These are phyloP conservation scores for Mallotus nudiflorus DNA, from an alignment of 345 rosid species.

Conservation along the genomic window DNA sequence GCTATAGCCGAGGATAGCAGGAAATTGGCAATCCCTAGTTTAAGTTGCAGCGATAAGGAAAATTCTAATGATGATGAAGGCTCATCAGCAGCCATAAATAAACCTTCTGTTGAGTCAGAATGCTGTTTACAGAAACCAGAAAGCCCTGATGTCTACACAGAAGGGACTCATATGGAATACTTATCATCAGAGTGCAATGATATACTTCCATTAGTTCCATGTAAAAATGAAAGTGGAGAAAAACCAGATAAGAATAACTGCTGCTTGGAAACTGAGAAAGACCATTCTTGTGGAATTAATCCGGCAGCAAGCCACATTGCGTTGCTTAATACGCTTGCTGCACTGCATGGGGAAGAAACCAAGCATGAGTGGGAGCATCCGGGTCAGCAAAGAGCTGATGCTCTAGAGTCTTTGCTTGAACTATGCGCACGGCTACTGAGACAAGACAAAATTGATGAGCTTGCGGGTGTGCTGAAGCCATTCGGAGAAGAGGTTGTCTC, in stretches of 20 bases:
- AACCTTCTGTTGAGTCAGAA: constrained; percentile 31
- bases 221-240: constrained; percentile 23
- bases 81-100: constrained; percentile 26
- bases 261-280: constrained; percentile 35
- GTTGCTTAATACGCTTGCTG: constrained; percentile 55
- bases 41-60: constrained; percentile 12
- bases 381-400: constrained; percentile 79
- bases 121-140: constrained; percentile 26
- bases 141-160: constrained; percentile 31
- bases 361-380: constrained; percentile 57
- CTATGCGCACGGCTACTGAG: constrained; percentile 84
- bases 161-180: constrained; percentile 32
- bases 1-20: constrained; percentile 26
- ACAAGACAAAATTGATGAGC: constrained; percentile 84
- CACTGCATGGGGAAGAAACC: constrained; percentile 40
- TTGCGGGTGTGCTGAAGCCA: constrained; percentile 83
- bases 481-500: constrained; percentile 91
- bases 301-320: constrained; percentile 51
- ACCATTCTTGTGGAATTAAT: constrained; percentile 28
- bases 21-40: constrained; percentile 19
- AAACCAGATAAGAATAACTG: constrained; percentile 29
- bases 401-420: constrained; percentile 89
- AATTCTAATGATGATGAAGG: constrained; percentile 28
- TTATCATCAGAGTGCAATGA: constrained; percentile 36
- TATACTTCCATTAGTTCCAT: constrained; percentile 10